Conservation (phyloP, 164 flowering plant species). For the Chimonanthus salicifolius region DNA sequence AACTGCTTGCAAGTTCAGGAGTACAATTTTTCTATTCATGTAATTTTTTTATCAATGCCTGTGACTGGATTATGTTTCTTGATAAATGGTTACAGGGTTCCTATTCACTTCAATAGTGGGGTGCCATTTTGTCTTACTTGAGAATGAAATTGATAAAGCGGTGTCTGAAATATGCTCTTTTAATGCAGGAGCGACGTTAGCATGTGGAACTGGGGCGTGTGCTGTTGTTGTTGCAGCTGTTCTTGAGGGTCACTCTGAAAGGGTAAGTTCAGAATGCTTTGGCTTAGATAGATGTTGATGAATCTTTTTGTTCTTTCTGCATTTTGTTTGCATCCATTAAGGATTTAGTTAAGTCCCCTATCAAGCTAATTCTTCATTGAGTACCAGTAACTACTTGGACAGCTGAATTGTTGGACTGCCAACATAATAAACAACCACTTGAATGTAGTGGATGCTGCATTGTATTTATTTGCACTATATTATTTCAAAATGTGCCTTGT, state of each 20-base stretch:
- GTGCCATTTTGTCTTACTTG: no score
- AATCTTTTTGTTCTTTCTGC: not conserved
- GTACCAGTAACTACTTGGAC: not conserved
- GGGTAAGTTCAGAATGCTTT: constrained; percentile 48
- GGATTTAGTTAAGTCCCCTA: no score
- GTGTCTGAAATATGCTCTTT: not conserved
- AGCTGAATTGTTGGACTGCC: no score
- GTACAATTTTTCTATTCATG: no score
- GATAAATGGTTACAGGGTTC: no score
- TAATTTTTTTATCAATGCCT: no score
- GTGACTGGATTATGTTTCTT: no score
- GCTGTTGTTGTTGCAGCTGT: constrained; percentile 95
- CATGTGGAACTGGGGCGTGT: constrained; percentile 99
- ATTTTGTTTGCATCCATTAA: not conserved
- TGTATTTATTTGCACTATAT: not conserved
- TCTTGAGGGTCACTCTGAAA: constrained; percentile 79
- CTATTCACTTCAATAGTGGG: no score
- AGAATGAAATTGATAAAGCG: not conserved
- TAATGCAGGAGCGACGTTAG: constrained; percentile 82
- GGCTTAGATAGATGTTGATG: not conserved
- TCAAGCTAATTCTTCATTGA: no score
- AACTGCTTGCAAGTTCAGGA: no score
- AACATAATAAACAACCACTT: not conserved
- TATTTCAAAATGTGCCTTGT: not conserved
- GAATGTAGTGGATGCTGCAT: not conserved